Conservation (phyloP, 129 eudicot genomes). For the Tanacetum coccineum region DNA sequence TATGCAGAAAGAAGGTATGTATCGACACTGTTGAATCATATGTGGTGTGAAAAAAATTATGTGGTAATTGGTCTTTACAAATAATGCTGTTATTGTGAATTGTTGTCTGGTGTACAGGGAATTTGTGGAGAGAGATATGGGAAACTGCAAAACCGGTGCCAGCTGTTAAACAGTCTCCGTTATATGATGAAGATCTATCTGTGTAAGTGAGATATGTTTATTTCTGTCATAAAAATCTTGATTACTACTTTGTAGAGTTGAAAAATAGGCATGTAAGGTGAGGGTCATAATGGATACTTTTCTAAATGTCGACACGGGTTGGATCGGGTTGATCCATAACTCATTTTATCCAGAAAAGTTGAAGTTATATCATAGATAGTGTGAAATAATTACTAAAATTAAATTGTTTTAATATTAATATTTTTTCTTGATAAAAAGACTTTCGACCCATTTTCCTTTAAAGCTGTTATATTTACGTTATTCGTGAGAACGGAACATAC, state of each 20-base stretch:
- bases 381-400: not conserved
- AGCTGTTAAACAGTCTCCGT: constrained; percentile 86
- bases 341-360: not conserved
- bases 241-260: not conserved
- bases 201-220: constrained; percentile 58
- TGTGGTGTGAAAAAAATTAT: not conserved
- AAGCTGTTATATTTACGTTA: not conserved
- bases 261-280: not conserved
- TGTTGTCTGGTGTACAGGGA: constrained; percentile 42
- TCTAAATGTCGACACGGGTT: not conserved
- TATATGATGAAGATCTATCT: constrained; percentile 90
- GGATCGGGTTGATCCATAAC: not conserved
- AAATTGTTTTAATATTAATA: not conserved
- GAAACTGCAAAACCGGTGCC: constrained; percentile 96
- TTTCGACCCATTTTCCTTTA: not conserved
- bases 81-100: not conserved
- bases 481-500: not conserved
- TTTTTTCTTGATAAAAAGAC: not conserved
- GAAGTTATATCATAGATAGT: not conserved
- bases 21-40: constrained; percentile 1
- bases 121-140: constrained; percentile 98
- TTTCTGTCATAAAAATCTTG: not conserved
- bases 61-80: not conserved
- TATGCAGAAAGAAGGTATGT: constrained; percentile 91
- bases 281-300: not conserved